Percentiles rank a stretch among this genome's conserved stretches.
Evolutionary conservation across 805 yeast species (phyloP).

Genomic region (Tetrapisispora pingtungensis): DNA sequence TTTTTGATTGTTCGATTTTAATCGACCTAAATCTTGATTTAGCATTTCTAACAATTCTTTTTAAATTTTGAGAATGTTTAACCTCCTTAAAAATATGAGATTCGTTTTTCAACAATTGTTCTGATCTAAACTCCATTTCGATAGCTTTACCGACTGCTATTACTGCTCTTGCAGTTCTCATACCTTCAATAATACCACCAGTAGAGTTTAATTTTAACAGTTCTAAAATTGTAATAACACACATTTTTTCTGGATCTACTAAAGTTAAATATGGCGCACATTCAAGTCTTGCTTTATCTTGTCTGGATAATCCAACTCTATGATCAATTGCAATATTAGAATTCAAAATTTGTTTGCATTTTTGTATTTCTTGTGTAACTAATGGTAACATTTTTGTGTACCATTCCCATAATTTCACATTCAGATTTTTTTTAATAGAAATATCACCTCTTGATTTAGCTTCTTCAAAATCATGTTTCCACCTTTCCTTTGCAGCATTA

Average conservation of each 20-base stretch:
- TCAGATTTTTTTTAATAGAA: conserved; percentile 48
- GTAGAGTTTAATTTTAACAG: conserved; percentile 62
- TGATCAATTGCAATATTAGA: neutral
- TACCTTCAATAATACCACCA: conserved; percentile 68
- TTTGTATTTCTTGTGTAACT: conserved; percentile 53
- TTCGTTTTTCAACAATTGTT: conserved; percentile 49
- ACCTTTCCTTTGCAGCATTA: conserved; percentile 77
- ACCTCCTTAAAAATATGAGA: conserved; percentile 44
- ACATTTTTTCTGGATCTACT: conserved; percentile 70
- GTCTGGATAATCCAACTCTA: conserved; percentile 13
- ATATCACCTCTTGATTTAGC: conserved; percentile 49
- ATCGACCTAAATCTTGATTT: conserved; percentile 30
- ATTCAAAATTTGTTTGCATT: conserved; percentile 38
- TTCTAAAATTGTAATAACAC: conserved; percentile 78
- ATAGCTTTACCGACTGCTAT: conserved; percentile 73
- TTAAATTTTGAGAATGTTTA: conserved; percentile 36
- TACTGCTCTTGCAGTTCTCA: conserved; percentile 76
- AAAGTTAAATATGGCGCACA: conserved; percentile 72
- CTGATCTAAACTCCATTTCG: conserved; percentile 74
- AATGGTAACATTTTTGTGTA: conserved; percentile 61
- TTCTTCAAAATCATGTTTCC: conserved; percentile 76
- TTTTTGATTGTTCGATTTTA: conserved; percentile 29
- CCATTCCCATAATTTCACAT: conserved; percentile 79
- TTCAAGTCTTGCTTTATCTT: conserved; percentile 35
- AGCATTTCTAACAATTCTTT: conserved; percentile 32